These are phyloP conservation scores for Boletus sp. DNA, from an alignment of 768 basidiomycete species.

Conservation along the genomic window DNA sequence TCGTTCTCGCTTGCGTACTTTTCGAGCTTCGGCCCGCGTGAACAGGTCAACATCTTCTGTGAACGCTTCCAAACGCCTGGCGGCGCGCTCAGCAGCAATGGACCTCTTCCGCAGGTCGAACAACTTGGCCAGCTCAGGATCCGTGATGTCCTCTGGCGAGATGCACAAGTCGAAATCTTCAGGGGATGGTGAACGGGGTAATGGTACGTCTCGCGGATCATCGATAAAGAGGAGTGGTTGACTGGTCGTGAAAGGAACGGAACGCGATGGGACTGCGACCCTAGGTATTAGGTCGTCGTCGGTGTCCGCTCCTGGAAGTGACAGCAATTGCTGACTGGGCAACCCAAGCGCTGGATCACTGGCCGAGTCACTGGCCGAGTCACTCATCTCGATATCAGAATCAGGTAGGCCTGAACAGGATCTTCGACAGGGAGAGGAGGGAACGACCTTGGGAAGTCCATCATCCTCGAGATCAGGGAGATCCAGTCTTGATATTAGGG, in stretches of 20 bases:
- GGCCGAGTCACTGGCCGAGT: conserved; percentile 14
- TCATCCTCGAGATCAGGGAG: conserved; percentile 34
- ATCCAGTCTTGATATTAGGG: conserved; percentile 28
- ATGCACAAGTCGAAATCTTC: conserved; percentile 40
- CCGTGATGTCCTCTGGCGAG: conserved; percentile 28
- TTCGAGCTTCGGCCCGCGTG: conserved; percentile 41
- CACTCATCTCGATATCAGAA: conserved; percentile 24
- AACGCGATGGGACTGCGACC: neutral
- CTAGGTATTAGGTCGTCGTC: conserved; percentile 41
- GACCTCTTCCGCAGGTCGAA: conserved; percentile 40
- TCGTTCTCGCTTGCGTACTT: conserved; percentile 46
- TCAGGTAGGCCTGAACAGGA: conserved; percentile 30
- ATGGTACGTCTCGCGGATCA: conserved; percentile 36
- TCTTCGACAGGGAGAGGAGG: conserved; percentile 29
- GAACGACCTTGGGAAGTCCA: conserved; percentile 15
- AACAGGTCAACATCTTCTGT: conserved; percentile 37
- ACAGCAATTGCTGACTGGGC: conserved; percentile 29
- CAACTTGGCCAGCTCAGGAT: conserved; percentile 39
- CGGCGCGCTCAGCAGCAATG: conserved; percentile 32
- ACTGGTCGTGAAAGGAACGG: conserved; percentile 15
- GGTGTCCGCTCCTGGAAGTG: conserved; percentile 42
- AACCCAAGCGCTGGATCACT: conserved; percentile 13
- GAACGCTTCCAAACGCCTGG: conserved; percentile 30
- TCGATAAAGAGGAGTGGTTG: conserved; percentile 42
- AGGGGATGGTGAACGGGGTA: conserved; percentile 42